Percentiles rank a stretch among this genome's conserved stretches.
phyloP scores from a whole-genome alignment of 2,329 filamentous ascomycete genomes.

The Orbilia ellipsospora region DNA sequence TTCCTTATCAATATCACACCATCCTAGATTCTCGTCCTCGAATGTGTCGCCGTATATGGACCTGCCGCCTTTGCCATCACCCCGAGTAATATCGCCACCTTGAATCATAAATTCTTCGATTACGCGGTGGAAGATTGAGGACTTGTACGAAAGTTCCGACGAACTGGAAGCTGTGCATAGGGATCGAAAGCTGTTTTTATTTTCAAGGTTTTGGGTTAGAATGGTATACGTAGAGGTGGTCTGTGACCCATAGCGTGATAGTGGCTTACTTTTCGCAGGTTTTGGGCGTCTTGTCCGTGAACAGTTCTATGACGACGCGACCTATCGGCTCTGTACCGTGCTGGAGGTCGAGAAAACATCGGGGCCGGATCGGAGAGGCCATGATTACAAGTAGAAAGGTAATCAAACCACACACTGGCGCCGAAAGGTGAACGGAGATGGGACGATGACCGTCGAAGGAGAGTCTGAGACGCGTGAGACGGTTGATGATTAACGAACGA shows the following conservation, averaged over 20 bases:
- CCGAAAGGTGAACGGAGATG: background rate
- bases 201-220: slow-evolving; percentile 10
- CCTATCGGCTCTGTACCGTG: slow-evolving; percentile 63
- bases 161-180: slow-evolving; percentile 62
- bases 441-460: background rate
- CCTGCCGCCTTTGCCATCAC: slow-evolving; percentile 74
- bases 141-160: slow-evolving; percentile 66
- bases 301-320: slow-evolving; percentile 65
- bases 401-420: background rate
- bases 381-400: slow-evolving; percentile 4
- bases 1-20: slow-evolving; percentile 74
- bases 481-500: background rate
- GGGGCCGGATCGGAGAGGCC: slow-evolving; percentile 32
- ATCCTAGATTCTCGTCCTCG: slow-evolving; percentile 77
- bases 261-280: slow-evolving; percentile 65
- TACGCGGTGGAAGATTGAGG: slow-evolving; percentile 75
- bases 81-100: slow-evolving; percentile 74
- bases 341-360: slow-evolving; percentile 63
- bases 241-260: too few relatives aligned
- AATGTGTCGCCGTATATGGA: slow-evolving; percentile 76
- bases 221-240: background rate
- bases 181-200: slow-evolving; percentile 63
- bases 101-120: slow-evolving; percentile 79
- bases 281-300: slow-evolving; percentile 64
- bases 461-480: background rate